These are phyloP conservation scores for Neurospora sp. DNA, from an alignment of 495 filamentous ascomycete genomes.

Conservation along the genomic window DNA sequence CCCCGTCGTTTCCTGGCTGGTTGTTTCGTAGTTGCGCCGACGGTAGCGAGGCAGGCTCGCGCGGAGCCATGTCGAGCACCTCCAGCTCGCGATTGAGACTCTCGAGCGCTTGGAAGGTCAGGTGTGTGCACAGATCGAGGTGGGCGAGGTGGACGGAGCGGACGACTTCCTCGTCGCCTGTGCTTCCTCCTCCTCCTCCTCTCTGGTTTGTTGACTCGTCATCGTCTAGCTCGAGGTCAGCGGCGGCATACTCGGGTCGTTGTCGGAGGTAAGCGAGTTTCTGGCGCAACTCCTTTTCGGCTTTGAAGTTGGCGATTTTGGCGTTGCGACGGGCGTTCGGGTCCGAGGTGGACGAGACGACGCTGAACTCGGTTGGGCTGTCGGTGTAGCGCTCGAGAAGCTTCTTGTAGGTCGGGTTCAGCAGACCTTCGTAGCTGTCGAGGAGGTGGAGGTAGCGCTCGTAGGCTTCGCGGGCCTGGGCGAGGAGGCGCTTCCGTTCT, in stretches of 20 bases:
- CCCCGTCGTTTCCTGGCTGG: neutral
- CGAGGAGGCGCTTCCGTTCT: conserved; percentile 55
- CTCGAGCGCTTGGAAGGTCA: conserved; percentile 77
- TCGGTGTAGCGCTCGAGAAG: conserved; percentile 64
- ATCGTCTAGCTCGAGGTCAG: conserved; percentile 14
- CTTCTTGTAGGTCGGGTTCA: conserved; percentile 55
- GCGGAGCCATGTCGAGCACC: conserved; percentile 64
- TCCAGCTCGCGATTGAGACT: conserved; percentile 72
- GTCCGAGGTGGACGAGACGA: conserved; percentile 53
- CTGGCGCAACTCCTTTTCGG: conserved; percentile 77
- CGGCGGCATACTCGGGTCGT: conserved; percentile 32
- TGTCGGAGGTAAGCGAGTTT: conserved; percentile 53
- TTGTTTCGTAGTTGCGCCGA: conserved; percentile 2
- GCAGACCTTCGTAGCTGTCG: conserved; percentile 61
- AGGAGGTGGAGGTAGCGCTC: conserved; percentile 67
- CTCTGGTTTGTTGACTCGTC: conserved; percentile 43
- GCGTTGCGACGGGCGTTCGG: conserved; percentile 61
- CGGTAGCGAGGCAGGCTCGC: conserved; percentile 30
- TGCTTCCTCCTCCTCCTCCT: conserved; percentile 43
- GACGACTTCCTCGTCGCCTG: conserved; percentile 63
- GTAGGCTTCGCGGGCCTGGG: conserved; percentile 53
- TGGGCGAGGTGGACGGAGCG: conserved; percentile 70
- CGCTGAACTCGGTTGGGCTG: conserved; percentile 54
- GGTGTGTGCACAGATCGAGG: conserved; percentile 60
- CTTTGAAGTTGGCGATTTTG: conserved; percentile 77